A percentile compares a stretch with the other conserved stretches of the same genome.
Evolutionary conservation across 2,329 filamentous ascomycete genomes (phyloP).

Genomic region (Fusarium redolens): DNA sequence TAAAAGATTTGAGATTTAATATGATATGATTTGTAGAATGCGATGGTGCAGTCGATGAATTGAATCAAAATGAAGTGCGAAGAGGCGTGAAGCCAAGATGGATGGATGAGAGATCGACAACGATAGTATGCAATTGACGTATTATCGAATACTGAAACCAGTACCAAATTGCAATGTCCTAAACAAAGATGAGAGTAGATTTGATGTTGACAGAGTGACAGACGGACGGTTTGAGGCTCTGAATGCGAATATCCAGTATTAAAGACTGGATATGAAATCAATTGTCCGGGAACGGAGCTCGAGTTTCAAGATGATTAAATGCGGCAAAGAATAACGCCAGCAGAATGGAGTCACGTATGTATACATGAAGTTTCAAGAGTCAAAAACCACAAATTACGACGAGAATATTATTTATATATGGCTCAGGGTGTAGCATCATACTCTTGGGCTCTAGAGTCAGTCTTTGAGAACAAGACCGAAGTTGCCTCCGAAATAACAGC

Average conservation of each 20-base stretch:
- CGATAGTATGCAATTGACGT: neutral
- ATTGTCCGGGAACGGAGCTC: conserved; percentile 22
- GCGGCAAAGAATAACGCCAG: neutral
- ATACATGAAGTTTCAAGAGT: neutral
- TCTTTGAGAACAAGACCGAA: conserved; percentile 20
- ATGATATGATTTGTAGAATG: neutral
- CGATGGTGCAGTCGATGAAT: neutral
- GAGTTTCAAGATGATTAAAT: conserved; percentile 21
- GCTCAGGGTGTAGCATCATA: neutral
- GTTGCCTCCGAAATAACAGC: conserved; percentile 30
- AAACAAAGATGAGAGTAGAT: neutral
- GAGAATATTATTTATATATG: conserved; percentile 6
- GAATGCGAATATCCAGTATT: neutral
- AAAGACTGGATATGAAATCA: conserved; percentile 7
- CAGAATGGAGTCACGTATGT: neutral
- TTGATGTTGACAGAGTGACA: neutral
- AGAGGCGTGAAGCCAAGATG: neutral
- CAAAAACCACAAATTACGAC: neutral
- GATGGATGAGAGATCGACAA: neutral
- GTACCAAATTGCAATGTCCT: neutral
- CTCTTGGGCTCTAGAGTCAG: neutral
- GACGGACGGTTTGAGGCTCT: neutral
- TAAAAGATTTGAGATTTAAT: neutral
- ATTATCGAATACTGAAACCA: neutral
- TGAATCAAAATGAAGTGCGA: neutral